Evolutionary conservation across 345 rosid species (phyloP).

Genomic region (Moringa oleifera): DNA sequence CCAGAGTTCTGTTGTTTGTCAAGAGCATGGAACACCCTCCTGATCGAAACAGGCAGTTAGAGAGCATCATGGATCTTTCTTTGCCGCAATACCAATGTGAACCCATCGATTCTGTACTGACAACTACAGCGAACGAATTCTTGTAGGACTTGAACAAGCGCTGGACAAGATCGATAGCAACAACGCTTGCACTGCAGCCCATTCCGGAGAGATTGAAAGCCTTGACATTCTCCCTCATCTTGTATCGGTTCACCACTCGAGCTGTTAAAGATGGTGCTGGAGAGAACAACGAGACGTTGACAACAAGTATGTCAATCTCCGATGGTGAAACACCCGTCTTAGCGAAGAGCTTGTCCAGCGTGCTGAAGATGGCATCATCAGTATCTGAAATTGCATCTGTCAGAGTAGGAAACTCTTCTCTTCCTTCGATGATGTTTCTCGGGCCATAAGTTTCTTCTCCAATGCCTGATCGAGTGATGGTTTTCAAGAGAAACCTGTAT

Average conservation of each 20-base stretch:
- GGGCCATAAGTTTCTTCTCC: constrained; percentile 74
- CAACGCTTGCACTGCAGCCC: constrained; percentile 32
- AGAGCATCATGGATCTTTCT: constrained; percentile 74
- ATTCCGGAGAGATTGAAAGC: constrained; percentile 27
- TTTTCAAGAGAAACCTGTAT: constrained; percentile 50
- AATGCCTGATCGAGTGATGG: constrained; percentile 59
- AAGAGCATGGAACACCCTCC: constrained; percentile 76
- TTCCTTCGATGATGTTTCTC: constrained; percentile 35
- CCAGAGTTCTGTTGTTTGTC: constrained; percentile 44
- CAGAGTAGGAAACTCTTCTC: constrained; percentile 39
- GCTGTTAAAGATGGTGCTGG: constrained; percentile 31
- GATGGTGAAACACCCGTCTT: constrained; percentile 43
- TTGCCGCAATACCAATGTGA: constrained; percentile 70
- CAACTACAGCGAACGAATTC: constrained; percentile 53
- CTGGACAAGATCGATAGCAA: constrained; percentile 25
- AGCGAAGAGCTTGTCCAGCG: constrained; percentile 43
- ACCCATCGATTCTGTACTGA: constrained; percentile 68
- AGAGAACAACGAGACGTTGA: constrained; percentile 24
- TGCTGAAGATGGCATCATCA: constrained; percentile 45
- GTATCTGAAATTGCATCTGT: constrained; percentile 39
- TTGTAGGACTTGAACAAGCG: constrained; percentile 18
- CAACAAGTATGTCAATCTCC: constrained; percentile 41
- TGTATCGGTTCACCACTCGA: constrained; percentile 27
- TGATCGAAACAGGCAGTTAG: constrained; percentile 61
- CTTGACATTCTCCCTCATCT: constrained; percentile 21